These are phyloP conservation scores for Parasitella parasitica DNA, from an alignment of 371 early-diverging fungal species.

Conservation along the genomic window DNA sequence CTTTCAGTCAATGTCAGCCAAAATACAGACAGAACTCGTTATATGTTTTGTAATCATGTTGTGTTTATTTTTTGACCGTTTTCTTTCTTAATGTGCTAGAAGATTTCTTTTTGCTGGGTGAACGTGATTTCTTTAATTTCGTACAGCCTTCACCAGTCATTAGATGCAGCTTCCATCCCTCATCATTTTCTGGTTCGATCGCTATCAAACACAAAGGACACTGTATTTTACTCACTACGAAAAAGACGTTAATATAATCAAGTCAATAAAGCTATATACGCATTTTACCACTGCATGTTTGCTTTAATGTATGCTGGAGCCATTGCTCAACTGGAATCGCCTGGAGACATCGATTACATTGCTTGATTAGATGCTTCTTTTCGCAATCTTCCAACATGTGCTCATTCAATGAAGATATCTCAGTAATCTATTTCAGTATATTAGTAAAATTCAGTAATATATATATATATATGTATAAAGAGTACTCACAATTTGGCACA, in stretches of 20 bases:
- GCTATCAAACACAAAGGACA: constrained; percentile 69
- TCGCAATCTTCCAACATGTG: constrained; percentile 73
- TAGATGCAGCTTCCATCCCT: constrained; percentile 69
- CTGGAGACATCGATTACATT: constrained; percentile 66
- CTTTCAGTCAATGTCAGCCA: background rate
- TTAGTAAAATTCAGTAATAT: too few species aligned
- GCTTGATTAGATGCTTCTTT: constrained; percentile 53
- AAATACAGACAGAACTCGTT: background rate
- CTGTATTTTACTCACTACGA: constrained; percentile 33
- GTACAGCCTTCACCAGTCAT: constrained; percentile 58
- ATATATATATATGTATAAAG: too few species aligned
- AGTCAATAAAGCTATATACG: background rate
- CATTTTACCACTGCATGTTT: constrained; percentile 44
- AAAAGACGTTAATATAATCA: background rate
- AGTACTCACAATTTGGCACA: constrained; percentile 70
- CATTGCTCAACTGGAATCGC: constrained; percentile 62
- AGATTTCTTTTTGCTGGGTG: background rate
- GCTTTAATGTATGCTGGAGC: constrained; percentile 53
- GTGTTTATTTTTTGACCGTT: background rate
- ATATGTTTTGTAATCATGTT: background rate
- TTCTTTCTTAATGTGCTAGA: background rate
- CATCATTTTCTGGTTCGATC: constrained; percentile 59
- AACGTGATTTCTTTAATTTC: constrained; percentile 18
- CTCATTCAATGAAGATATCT: constrained; percentile 65
- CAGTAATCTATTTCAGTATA: constrained; percentile 61